Evolutionary conservation across 2,329 filamentous ascomycete species (phyloP), one percentile per base, ranked within the genome.

Genomic region (Ascochyta lentis): DNA sequence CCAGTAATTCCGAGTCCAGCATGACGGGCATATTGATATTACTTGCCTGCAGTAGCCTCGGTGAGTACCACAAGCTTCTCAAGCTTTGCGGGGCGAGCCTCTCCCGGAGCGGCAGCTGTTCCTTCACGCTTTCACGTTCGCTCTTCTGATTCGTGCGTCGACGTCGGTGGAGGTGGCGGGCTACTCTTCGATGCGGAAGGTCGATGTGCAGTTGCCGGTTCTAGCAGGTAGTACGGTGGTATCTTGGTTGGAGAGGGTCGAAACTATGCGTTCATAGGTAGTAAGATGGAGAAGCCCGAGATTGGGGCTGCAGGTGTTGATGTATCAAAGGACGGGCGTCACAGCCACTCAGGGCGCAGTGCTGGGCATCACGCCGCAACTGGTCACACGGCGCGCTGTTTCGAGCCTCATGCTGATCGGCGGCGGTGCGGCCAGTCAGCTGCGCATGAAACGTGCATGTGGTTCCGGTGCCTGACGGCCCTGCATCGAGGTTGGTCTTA

Each of bases 291-390:
- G 35, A 16, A 31, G 22, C 24, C 34, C 49, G 44, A 48, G 37
- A 53, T 41, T 39, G 35, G 40, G 49, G 24, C 49, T 48, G 46
- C 51, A 47, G 48, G 45, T 22, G 46, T 29, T 44, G 33, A 44
- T 47, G 54, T 58, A 67, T 65, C 58, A 65, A 66, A 60, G 63
- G 63, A 49, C 45, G 43, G 44, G 52, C 40, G 46, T 53, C 53
- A 58, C 57, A 69, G 66, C 72, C 72, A 73, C 61, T 73, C 64
- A 72, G 45, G 67, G 64, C 70, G 69, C 70, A 67, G 71, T 49
- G 40, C 49, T 57, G 55, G 70, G 48, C 63, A 61, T 58, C 60
- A 59, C 62, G 63, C 56, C 52, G 49, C 33, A 27, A 43, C 23
- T 50, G 62, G 66, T 73, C 72, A 73, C 61, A 67, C 65, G 60